These are phyloP conservation scores for Loxodes magnus DNA, from an alignment of 73 alveolate genomes.

Conservation along the genomic window DNA sequence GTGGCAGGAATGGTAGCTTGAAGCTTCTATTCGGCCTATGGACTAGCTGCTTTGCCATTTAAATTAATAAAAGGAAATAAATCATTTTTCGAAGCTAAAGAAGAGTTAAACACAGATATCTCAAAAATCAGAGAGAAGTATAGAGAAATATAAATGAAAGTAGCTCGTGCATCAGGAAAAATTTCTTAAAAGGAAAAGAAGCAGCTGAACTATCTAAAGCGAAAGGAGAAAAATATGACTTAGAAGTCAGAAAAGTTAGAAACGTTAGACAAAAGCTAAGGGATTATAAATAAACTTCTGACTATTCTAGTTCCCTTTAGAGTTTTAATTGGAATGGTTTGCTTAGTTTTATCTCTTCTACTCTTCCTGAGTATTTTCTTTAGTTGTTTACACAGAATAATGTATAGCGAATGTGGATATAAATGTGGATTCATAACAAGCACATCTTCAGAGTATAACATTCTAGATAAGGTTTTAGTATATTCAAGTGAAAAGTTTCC, in stretches of 20 bases:
- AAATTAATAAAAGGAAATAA: conserved; percentile 31
- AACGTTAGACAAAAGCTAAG: conserved; percentile 1
- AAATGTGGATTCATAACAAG: conserved; percentile 39
- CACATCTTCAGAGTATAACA: conserved; percentile 16
- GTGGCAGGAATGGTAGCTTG: conserved; percentile 20
- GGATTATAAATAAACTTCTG: conserved; percentile 15
- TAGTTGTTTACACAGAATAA: conserved; percentile 21
- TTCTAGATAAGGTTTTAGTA: conserved; percentile 35
- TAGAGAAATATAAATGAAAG: conserved; percentile 39
- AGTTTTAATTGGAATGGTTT: conserved; percentile 28
- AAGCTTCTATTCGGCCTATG: conserved; percentile 30
- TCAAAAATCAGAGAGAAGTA: conserved; percentile 36
- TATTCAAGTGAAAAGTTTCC: conserved; percentile 22
- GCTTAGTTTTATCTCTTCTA: conserved; percentile 14
- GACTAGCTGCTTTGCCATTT: conserved; percentile 39
- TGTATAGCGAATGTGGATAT: conserved; percentile 47
- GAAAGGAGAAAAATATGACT: conserved; percentile 19
- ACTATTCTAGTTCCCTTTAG: conserved; percentile 42
- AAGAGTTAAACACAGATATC: conserved; percentile 19
- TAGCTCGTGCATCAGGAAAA: conserved; percentile 24
- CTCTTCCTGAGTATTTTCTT: conserved; percentile 13
- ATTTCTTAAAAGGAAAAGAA: conserved; percentile 23
- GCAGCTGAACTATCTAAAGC: conserved; percentile 18
- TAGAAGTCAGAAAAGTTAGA: conserved; percentile 8
- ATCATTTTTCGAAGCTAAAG: conserved; percentile 28